Base-by-base conservation (phyloP, 2,329 filamentous ascomycete genomes). In the Penicillium fuscoglaucum region DNA sequence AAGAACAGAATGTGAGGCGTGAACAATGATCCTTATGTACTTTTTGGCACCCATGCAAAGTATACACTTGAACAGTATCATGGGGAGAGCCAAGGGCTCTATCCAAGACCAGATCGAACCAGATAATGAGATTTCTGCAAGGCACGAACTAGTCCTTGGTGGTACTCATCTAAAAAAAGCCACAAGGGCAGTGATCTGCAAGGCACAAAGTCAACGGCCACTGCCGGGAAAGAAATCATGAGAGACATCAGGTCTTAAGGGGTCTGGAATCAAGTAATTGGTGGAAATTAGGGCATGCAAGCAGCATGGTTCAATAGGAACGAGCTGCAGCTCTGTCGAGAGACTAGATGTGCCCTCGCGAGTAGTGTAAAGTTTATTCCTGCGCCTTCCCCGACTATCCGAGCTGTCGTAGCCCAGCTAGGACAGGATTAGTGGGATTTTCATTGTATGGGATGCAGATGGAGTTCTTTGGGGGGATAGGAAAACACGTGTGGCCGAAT, bases 181-280 rank as follows among this genome's bases (percentile, higher is more conserved):
- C 60, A 63, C 61, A 62, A 61, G 52, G 52, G 52, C 29, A 17
- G 39, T 21, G 65, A 67, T 67, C 65, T 51, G 65, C 63, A 67
- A 66, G 65, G 65, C 44, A 60, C 60, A 49, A 48, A 59, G 48
- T 39, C 48, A 60, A 60, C 45, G 57, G 47, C 12, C 57, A n/a
- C 37, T 54, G 15, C 50, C 35, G 55, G 40, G 33, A 49, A 28
- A 48, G 46, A 33, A 45, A 52, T 17, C 29, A 56, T 57, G 57
- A 66, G 64, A 66, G 60, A 58, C 41, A 55, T 64, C 58, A 59
- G 43, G n/a, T 57, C 54, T 58, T 26, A 37, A 41, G 53, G 44
- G 55, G 43, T 17, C n/a, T 46, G 41, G 31, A 52, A 44, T 35
- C n/a, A 44, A 19, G 43, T 9, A 28, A 46, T 37, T 45, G 8